Evolutionary conservation across 768 basidiomycete species (phyloP).

Genomic region (Termitomyces sp.): DNA sequence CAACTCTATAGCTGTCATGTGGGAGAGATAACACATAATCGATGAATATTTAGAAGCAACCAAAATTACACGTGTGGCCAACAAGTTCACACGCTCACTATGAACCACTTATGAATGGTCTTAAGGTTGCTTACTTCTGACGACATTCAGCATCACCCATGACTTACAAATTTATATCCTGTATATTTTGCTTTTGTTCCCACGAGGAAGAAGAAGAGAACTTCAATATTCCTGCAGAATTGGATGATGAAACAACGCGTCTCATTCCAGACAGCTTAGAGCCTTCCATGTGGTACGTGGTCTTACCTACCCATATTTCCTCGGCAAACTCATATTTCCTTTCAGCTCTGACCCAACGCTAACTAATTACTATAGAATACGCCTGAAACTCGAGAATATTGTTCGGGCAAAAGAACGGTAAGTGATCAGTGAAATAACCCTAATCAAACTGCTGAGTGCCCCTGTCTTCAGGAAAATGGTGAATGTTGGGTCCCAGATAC

Average conservation of each 20-base stretch:
- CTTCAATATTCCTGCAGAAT: slow-evolving; percentile 5
- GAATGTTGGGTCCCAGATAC: slow-evolving; percentile 56
- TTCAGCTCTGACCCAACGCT: slow-evolving; percentile 22
- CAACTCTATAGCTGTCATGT: background rate
- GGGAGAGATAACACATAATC: too few relatives aligned
- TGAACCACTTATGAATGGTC: background rate
- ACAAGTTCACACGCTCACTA: too few relatives aligned
- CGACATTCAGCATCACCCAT: slow-evolving; percentile 14
- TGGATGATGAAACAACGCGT: slow-evolving; percentile 28
- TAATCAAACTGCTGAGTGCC: background rate
- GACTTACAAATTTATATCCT: slow-evolving; percentile 20
- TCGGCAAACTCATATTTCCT: background rate
- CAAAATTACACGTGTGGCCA: too few relatives aligned
- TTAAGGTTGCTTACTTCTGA: background rate
- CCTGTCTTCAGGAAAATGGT: slow-evolving; percentile 60
- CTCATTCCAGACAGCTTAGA: slow-evolving; percentile 30
- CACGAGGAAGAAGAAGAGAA: slow-evolving; percentile 10
- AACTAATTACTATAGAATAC: slow-evolving; percentile 49
- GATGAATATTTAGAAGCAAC: too few relatives aligned
- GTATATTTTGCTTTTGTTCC: slow-evolving; percentile 25
- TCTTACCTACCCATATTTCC: background rate
- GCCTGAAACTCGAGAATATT: slow-evolving; percentile 52
- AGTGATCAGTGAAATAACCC: slow-evolving; percentile 16
- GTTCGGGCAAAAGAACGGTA: slow-evolving; percentile 63
- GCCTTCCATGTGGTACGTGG: slow-evolving; percentile 20